Conservation (phyloP, 345 rosid genomes). For the Citrus cavaleriei region DNA sequence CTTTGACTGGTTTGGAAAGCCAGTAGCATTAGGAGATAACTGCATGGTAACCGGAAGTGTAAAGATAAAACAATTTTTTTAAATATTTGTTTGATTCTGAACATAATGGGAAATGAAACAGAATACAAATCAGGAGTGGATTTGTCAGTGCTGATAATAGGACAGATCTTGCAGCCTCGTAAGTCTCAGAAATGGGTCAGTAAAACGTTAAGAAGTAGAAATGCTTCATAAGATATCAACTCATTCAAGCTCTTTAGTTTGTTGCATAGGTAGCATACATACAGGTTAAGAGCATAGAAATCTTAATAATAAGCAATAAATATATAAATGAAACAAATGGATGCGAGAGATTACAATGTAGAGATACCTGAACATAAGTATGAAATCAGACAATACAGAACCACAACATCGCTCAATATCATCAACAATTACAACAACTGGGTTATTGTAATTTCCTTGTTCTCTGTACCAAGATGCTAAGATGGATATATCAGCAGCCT, state of each 20-base stretch:
- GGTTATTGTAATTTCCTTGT: conserved; percentile 38
- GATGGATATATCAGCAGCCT: conserved; percentile 76
- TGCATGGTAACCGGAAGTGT: neutral
- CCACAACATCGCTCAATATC: conserved; percentile 85
- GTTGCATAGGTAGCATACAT: neutral
- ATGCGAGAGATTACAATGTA: neutral
- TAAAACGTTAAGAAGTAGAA: neutral
- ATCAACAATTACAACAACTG: conserved; percentile 64
- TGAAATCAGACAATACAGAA: conserved; percentile 71
- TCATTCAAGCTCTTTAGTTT: neutral
- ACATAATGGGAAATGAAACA: neutral
- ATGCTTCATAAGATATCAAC: neutral
- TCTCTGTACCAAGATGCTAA: conserved; percentile 84
- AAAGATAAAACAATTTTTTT: neutral
- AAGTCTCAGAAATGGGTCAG: neutral
- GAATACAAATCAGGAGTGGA: conserved; percentile 50
- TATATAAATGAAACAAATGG: neutral
- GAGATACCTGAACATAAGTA: conserved; percentile 27
- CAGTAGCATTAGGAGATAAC: neutral
- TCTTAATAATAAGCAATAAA: neutral
- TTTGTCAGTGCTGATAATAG: neutral
- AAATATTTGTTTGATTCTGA: neutral
- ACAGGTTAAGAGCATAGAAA: neutral
- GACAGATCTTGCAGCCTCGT: neutral
- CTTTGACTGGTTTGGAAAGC: neutral